Conservation (phyloP, 179 eudicot genomes). For the Amaranthus tricolor region DNA sequence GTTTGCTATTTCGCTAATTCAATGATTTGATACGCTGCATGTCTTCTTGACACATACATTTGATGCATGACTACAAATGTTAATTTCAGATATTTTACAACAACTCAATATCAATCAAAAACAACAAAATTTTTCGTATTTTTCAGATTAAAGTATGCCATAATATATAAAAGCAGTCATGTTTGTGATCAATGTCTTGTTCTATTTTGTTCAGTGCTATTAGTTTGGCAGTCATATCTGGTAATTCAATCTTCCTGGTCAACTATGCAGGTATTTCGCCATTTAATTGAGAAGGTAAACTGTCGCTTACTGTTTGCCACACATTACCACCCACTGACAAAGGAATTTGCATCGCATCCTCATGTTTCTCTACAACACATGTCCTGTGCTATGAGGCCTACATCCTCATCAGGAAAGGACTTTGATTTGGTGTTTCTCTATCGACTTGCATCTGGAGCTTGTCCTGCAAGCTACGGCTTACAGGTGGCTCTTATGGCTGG, state of each 20-base stretch:
- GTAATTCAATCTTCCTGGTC: background rate
- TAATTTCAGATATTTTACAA: too few species aligned
- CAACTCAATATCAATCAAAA: background rate
- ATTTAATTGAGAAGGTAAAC: constrained; percentile 83
- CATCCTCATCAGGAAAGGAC: constrained; percentile 28
- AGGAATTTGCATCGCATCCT: constrained; percentile 90
- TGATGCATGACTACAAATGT: too few species aligned
- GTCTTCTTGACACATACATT: background rate
- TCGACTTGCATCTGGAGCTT: constrained; percentile 70
- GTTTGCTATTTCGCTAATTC: background rate
- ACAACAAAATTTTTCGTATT: background rate
- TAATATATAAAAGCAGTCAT: background rate
- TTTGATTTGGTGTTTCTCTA: constrained; percentile 74
- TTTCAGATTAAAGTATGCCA: background rate
- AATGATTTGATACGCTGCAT: background rate
- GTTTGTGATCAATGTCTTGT: background rate
- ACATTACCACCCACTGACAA: constrained; percentile 93
- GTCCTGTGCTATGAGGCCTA: constrained; percentile 69
- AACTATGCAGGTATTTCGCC: constrained; percentile 74
- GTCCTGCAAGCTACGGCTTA: constrained; percentile 94
- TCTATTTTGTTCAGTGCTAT: background rate
- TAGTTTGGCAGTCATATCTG: background rate
- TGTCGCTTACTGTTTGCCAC: constrained; percentile 94
- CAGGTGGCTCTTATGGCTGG: constrained; percentile 98
- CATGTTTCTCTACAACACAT: constrained; percentile 80